phyloP scores from a whole-genome alignment of 2,329 filamentous ascomycete genomes.

The Rhytidhysteron rufulum region DNA sequence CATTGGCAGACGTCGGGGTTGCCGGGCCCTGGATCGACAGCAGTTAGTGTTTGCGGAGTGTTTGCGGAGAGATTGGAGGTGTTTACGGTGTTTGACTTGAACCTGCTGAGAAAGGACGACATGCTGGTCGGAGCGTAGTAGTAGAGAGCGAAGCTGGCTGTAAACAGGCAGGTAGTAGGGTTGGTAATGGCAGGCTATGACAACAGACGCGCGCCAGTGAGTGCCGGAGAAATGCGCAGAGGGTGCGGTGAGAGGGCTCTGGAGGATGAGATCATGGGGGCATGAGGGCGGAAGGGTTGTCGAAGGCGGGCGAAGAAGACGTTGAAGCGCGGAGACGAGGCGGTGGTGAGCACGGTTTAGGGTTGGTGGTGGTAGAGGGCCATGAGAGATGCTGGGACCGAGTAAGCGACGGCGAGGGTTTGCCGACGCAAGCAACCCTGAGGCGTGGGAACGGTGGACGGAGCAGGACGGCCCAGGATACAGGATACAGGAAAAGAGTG shows the following conservation, averaged over 20 bases:
- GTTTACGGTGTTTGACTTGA: conserved; percentile 49
- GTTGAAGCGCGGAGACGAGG: not conserved
- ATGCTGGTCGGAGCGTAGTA: conserved; percentile 31
- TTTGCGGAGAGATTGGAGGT: conserved; percentile 8
- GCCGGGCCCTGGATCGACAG: conserved; percentile 40
- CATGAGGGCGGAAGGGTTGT: not conserved
- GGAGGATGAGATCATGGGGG: not conserved
- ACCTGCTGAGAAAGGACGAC: conserved; percentile 53
- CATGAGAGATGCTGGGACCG: too few species aligned
- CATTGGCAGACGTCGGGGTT: conserved; percentile 42
- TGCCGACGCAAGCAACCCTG: too few species aligned
- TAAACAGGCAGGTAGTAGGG: conserved; percentile 6
- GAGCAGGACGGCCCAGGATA: too few species aligned
- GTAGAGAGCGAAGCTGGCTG: conserved; percentile 9
- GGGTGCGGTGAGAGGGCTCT: not conserved
- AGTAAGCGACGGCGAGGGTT: too few species aligned
- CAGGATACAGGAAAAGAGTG: too few species aligned
- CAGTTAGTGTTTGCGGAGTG: conserved; percentile 15
- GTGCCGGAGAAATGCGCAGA: too few species aligned
- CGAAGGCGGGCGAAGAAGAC: not conserved
- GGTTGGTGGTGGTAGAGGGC: too few species aligned
- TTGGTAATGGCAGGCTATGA: too few species aligned
- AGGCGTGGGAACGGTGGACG: too few species aligned
- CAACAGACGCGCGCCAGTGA: too few species aligned
- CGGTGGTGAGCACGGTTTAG: too few species aligned